A percentile compares a stretch with the other conserved stretches of the same genome.
Conservation (phyloP, 192 early-diverging fungal species). For the Coemansia sp. region DNA sequence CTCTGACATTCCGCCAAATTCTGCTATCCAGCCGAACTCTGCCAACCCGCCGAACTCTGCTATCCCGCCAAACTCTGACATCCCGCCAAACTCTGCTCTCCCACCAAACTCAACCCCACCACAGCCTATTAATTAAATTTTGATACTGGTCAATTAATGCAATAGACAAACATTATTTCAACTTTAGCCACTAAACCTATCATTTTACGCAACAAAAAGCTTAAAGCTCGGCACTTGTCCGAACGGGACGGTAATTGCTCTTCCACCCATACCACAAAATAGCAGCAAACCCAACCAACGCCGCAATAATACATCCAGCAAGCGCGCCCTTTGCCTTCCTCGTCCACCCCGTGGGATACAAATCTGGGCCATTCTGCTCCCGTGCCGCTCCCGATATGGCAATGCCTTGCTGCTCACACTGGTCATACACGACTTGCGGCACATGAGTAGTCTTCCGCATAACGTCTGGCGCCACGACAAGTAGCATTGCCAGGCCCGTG, state of each 20-base stretch:
- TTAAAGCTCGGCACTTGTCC: background rate
- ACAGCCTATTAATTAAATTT: too few species aligned
- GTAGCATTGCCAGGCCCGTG: slow-evolving; percentile 65
- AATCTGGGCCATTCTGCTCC: slow-evolving; percentile 60
- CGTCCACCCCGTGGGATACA: slow-evolving; percentile 60
- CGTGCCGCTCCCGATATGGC: slow-evolving; percentile 67
- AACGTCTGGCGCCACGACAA: slow-evolving; percentile 71
- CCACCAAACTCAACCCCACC: too few species aligned
- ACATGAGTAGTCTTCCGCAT: slow-evolving; percentile 56
- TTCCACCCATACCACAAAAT: slow-evolving; percentile 72
- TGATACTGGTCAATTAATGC: too few species aligned
- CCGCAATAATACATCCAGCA: slow-evolving; percentile 66
- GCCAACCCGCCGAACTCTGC: too few species aligned
- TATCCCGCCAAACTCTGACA: too few species aligned
- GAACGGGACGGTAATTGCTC: background rate
- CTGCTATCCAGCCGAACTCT: too few species aligned
- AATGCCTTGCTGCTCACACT: slow-evolving; percentile 62
- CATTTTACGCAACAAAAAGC: background rate
- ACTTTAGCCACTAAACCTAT: too few species aligned
- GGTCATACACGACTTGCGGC: slow-evolving; percentile 58
- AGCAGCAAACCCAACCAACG: slow-evolving; percentile 68
- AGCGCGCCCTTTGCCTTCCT: slow-evolving; percentile 68
- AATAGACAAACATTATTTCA: too few species aligned
- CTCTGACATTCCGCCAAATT: too few species aligned
- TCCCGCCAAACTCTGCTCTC: too few species aligned